Evolutionary conservation across 2,329 filamentous ascomycete species (phyloP), one percentile per base, ranked within the genome.

Genomic region (Hymenotorrendiella dingleyae): DNA sequence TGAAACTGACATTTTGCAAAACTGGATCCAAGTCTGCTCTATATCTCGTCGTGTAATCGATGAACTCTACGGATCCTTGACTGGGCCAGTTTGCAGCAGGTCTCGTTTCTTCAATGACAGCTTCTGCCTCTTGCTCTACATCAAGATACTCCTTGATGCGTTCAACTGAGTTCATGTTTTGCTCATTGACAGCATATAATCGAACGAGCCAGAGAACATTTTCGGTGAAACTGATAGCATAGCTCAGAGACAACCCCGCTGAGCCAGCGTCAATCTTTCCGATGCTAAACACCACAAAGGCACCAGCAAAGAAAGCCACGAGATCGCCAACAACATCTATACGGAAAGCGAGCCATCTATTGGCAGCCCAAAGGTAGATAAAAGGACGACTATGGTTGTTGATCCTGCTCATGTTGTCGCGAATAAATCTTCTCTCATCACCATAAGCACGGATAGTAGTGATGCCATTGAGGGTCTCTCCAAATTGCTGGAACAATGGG

Each of bases 131-230:
- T 63, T 96, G 91, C 56, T 97, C 91, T 1, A 98, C 86, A 33
- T 97, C 88, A 26, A 97, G 76, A 60, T 97, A 98, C 62, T 98
- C 93, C 69, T 95, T 94, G 60, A 98, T 84, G 59, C 93, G 86
- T 67, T 98, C 93, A 36, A 97, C 90, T 3, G 91, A 91, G 67
- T 98, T 98, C 93, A 98, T 97, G 67, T 96, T 97, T 66, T 98
- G 93, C 67, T 98, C 93, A 58, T 97, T 96, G 60, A 86, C 80
- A 0, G 90, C 84, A 63, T 98, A 98, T 11, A 96, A 74, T 35
- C 93, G 83, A 22, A 98, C 90, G 42, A 97, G 81, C 93, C 93
- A 98, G 14, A 98, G 69, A 6, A 98, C 85, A 53, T 95, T 97
- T 64, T 98, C 93, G 0, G 90, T 94, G 59, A 98, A 98, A 1